Evolutionary conservation across 495 filamentous ascomycete species (phyloP), one percentile per base, ranked within the genome.

Genomic region (Penicillium fimorum): DNA sequence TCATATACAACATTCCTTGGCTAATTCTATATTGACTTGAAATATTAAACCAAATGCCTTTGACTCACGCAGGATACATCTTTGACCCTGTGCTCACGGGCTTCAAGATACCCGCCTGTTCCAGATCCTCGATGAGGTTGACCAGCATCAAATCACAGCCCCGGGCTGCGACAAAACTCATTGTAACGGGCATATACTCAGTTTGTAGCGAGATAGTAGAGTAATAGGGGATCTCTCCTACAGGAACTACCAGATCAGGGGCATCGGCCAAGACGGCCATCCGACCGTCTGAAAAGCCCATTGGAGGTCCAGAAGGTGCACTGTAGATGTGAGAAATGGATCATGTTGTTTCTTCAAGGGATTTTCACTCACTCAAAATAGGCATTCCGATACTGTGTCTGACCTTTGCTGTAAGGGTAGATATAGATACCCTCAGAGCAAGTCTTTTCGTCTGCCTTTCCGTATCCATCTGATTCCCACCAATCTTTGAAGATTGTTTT

Each of bases 131-230:
- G n/a, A 83, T 76, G 40, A 87, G 61, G 32, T 69, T 74, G 13
- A 78, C 82, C 43, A 87, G 63, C 68, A 87, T 72, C 0, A 78
- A 74, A 69, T 89, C 86, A 56, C 86, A 88, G 0, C 84, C 84
- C 45, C 79, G 78, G 3, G 83, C 80, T 3, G 79, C 84, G 64
- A 85, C 67, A 35, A 89, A 71, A 54, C 80, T 75, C 18, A 87
- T 75, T 0, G 77, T 78, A 0, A 89, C 84, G 1, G 85, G 85
- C 33, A 87, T 57, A 30, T 73, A 72, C 68, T 87, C 85, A 25
- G 67, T 69, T 45, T 82, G 71, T 1, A 75, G 47, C 0, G 82
- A 82, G 50, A 87, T 76, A 5, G 70, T 78, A 5, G 78, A 82
- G 54, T 76, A 72, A 47, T 81, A 80, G 1, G 72, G 51, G 7